These are phyloP conservation scores for Gamsiella multidivaricata DNA, from an alignment of 192 early-diverging fungal genomes.

Conservation along the genomic window DNA sequence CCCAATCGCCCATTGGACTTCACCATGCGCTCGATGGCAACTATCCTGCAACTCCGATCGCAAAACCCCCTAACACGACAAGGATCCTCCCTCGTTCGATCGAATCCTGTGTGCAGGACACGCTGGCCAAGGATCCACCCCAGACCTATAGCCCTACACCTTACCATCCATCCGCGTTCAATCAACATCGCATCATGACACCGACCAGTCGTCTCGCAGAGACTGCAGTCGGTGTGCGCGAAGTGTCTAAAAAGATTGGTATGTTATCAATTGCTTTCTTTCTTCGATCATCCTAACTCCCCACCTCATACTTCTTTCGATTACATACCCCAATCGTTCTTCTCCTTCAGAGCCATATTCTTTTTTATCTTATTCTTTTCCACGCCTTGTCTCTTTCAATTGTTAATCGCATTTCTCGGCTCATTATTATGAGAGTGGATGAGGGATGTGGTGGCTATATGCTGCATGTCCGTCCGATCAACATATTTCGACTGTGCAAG, in stretches of 20 bases:
- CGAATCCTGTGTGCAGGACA: constrained; percentile 35
- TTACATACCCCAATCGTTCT: not conserved
- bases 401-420: not conserved
- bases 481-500: too few relatives aligned
- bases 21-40: constrained; percentile 48
- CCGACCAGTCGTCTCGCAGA: constrained; percentile 63
- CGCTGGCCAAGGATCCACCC: constrained; percentile 28
- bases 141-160: not conserved
- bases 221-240: constrained; percentile 75
- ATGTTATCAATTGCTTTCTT: constrained; percentile 37
- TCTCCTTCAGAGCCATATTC: not conserved
- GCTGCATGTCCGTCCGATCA: too few relatives aligned
- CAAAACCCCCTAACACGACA: not conserved
- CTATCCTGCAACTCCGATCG: not conserved
- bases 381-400: not conserved
- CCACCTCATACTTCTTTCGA: not conserved
- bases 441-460: too few relatives aligned
- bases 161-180: constrained; percentile 13
- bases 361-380: not conserved
- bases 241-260: constrained; percentile 78
- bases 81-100: constrained; percentile 23
- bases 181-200: constrained; percentile 46
- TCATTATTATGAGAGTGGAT: too few relatives aligned
- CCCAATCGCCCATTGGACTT: constrained; percentile 33
- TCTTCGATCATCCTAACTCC: not conserved